Evolutionary conservation across 441 rosid species (phyloP).

Genomic region (Daphne laureola): DNA sequence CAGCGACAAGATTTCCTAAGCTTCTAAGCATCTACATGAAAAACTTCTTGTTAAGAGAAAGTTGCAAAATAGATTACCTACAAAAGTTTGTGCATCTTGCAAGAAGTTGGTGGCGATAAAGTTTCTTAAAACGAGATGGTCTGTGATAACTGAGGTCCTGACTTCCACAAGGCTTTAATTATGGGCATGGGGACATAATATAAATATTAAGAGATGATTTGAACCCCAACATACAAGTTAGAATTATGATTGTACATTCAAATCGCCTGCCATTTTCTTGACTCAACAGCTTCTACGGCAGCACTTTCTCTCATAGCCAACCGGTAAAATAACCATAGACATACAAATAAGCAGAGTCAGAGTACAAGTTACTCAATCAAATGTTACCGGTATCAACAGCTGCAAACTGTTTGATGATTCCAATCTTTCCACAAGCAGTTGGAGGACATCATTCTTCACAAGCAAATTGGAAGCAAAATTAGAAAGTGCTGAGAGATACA

Average conservation of each 20-base stretch:
- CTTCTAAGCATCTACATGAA: conserved; percentile 70
- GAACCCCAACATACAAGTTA: too few relatives aligned
- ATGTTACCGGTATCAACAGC: conserved; percentile 79
- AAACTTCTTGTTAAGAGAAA: conserved; percentile 13
- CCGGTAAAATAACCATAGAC: conserved; percentile 1
- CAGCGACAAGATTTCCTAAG: conserved; percentile 86
- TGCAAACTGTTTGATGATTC: conserved; percentile 73
- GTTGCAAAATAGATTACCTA: conserved; percentile 2
- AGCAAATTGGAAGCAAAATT: conserved; percentile 63
- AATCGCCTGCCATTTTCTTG: conserved; percentile 5
- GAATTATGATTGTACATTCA: conserved; percentile 1
- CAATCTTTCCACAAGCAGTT: conserved; percentile 73
- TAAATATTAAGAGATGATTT: too few relatives aligned
- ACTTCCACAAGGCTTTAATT: too few relatives aligned
- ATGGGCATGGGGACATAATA: too few relatives aligned
- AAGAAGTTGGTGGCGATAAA: not conserved
- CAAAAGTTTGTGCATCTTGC: not conserved
- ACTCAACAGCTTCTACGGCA: conserved; percentile 6
- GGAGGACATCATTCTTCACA: conserved; percentile 67
- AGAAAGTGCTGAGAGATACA: conserved; percentile 96
- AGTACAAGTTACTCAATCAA: conserved; percentile 10
- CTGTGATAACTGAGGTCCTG: too few relatives aligned
- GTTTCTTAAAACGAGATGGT: not conserved
- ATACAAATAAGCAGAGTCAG: not conserved
- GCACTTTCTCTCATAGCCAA: not conserved